A percentile compares a stretch with the other conserved stretches of the same genome.
phyloP scores from a whole-genome alignment of 1,284 basidiomycete species.

The Marasmius oreades region DNA sequence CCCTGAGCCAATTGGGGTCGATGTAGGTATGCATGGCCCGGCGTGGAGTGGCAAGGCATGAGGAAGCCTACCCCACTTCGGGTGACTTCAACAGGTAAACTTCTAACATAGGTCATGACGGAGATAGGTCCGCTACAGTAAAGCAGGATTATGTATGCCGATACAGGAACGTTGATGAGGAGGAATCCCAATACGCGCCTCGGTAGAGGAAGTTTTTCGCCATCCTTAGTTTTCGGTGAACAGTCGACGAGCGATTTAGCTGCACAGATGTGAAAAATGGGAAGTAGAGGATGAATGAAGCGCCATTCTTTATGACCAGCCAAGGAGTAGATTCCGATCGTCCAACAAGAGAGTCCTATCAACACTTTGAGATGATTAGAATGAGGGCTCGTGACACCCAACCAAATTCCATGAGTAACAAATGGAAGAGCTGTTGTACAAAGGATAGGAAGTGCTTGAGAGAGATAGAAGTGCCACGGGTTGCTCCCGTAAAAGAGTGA shows the following conservation, averaged over 20 bases:
- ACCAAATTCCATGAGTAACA: slow-evolving; percentile 57
- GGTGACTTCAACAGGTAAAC: slow-evolving; percentile 45
- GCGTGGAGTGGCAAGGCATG: slow-evolving; percentile 98
- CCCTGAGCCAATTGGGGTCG: slow-evolving; percentile 52
- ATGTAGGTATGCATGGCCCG: slow-evolving; percentile 91
- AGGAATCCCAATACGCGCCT: slow-evolving; percentile 40
- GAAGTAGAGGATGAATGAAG: slow-evolving; percentile 91
- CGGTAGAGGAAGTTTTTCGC: slow-evolving; percentile 28
- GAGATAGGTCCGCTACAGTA: slow-evolving; percentile 79
- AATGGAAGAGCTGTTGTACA: slow-evolving; percentile 74
- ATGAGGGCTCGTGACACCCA: slow-evolving; percentile 26
- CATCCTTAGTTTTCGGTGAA: slow-evolving; percentile 21
- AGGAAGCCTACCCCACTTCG: slow-evolving; percentile 70
- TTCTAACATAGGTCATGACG: slow-evolving; percentile 63
- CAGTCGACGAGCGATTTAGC: slow-evolving; percentile 65
- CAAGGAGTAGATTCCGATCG: slow-evolving; percentile 71
- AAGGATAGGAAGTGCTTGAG: slow-evolving; percentile 83
- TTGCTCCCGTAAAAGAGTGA: slow-evolving; percentile 94
- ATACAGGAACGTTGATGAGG: slow-evolving; percentile 52
- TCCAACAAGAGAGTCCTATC: slow-evolving; percentile 57
- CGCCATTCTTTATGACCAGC: slow-evolving; percentile 95
- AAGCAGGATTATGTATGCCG: slow-evolving; percentile 65
- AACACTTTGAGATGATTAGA: slow-evolving; percentile 39
- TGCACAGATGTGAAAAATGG: slow-evolving; percentile 81
- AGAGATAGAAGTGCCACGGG: slow-evolving; percentile 86